Conservation (phyloP, 148 eudicot genomes). For the Dianthus caryophyllus region DNA sequence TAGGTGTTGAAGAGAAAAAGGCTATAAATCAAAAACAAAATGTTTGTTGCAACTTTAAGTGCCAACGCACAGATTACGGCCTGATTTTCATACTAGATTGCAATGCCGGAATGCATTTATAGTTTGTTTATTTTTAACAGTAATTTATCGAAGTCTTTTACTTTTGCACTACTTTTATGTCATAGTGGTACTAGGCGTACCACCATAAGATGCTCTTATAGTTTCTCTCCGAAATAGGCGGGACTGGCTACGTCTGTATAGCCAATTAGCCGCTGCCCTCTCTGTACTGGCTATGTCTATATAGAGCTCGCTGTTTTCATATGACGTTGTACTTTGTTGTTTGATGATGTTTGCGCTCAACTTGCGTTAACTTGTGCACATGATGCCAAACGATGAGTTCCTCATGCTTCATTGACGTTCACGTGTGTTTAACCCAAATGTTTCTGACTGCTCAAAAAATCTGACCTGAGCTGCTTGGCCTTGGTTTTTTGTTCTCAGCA, state of each 20-base stretch:
- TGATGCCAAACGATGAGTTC: not conserved
- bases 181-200: not conserved
- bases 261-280: too few species aligned
- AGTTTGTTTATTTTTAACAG: not conserved
- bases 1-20: not conserved
- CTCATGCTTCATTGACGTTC: not conserved
- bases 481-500: conserved; percentile 48
- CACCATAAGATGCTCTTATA: not conserved
- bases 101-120: not conserved
- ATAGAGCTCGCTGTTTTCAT: not conserved
- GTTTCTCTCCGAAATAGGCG: too few species aligned
- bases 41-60: not conserved
- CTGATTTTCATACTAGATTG: conserved; percentile 12
- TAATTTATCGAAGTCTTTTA: not conserved
- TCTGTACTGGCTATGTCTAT: too few species aligned
- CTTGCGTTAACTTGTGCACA: not conserved
- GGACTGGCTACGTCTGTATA: too few species aligned
- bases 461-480: conserved; percentile 14
- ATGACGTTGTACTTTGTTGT: not conserved
- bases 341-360: not conserved
- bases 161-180: too few species aligned
- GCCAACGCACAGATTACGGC: conserved; percentile 3
- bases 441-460: not conserved
- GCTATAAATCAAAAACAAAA: not conserved
- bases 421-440: not conserved